Base-by-base conservation (phyloP, 2,329 filamentous ascomycete species). In the Aulographum hederae region DNA sequence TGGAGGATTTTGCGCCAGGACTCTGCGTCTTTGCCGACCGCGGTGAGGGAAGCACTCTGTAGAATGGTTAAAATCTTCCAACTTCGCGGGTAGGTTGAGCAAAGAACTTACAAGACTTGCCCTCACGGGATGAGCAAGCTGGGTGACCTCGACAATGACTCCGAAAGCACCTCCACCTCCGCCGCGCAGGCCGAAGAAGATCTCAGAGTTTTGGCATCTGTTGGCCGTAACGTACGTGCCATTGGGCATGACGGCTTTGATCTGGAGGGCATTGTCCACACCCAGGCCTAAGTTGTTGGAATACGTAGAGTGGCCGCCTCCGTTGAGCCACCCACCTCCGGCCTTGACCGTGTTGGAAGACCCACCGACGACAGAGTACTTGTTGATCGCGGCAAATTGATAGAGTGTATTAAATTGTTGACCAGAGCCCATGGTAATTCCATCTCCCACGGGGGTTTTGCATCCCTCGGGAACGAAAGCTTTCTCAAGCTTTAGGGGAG, bases 121-220 rank as follows among this genome's bases (percentile, higher is more conserved):
- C 21, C n/a, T 25, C 8, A 25, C n/a, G 21, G 46, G 39, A 38
- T 47, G 39, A 8, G 42, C 43, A 21, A 38, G 39, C 33, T 44
- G 43, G 6, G 32, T 33, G 8, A 19, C 15, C 13, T 33, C 32
- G 5, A 33, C 15, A n/a, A 33, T 27, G 6, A 33, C 32, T 11
- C 32, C 32, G 15, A 33, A 33, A 13, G 32, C 13, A 6, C 6
- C 11, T 6, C 32, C 41, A 35, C 54, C 52, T 29, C 33, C 37
- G 16, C 39, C 39, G 20, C 41, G 33, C 8, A 43, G 15, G 8
- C 49, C 49, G 41, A 47, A 59, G 34, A 48, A 46, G 12, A 56
- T 36, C 2, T 50, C 46, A 2, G 38, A 38, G 10, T 52, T 44
- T 3, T 41, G 11, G 27, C 27, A 28, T 28, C 27, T 8, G 15